phyloP scores from a whole-genome alignment of 148 eudicot species.

The Amaranthus hypochondriacus region DNA sequence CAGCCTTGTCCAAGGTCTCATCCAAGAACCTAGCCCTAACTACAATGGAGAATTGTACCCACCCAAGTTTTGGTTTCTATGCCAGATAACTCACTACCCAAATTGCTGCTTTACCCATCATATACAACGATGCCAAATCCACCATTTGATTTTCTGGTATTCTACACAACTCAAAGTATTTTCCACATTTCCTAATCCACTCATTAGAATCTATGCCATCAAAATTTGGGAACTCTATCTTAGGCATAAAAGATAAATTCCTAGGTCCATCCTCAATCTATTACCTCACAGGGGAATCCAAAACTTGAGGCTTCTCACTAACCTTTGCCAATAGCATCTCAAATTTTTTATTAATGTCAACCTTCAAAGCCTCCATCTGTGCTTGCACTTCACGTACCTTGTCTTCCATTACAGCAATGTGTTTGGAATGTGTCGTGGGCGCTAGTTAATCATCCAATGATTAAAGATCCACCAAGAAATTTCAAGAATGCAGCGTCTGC shows the following conservation, averaged over 20 bases:
- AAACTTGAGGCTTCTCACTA: too few relatives aligned
- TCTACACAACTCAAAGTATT: neutral
- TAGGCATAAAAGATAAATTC: neutral
- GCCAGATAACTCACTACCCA: neutral
- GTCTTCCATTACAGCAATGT: too few relatives aligned
- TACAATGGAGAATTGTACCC: neutral
- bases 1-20: neutral
- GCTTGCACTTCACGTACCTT: too few relatives aligned
- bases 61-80: neutral
- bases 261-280: too few relatives aligned
- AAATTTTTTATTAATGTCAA: too few relatives aligned
- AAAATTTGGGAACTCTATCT: neutral
- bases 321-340: too few relatives aligned
- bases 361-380: too few relatives aligned
- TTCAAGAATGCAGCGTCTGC: too few relatives aligned
- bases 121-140: neutral
- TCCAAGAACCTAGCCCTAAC: neutral
- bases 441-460: too few relatives aligned
- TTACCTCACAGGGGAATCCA: too few relatives aligned
- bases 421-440: too few relatives aligned
- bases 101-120: neutral
- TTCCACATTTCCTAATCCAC: constrained; percentile 1
- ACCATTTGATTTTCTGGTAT: neutral
- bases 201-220: neutral
- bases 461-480: too few relatives aligned